phyloP scores from a whole-genome alignment of 257 asterid genomes.

The Ballota nigra region DNA sequence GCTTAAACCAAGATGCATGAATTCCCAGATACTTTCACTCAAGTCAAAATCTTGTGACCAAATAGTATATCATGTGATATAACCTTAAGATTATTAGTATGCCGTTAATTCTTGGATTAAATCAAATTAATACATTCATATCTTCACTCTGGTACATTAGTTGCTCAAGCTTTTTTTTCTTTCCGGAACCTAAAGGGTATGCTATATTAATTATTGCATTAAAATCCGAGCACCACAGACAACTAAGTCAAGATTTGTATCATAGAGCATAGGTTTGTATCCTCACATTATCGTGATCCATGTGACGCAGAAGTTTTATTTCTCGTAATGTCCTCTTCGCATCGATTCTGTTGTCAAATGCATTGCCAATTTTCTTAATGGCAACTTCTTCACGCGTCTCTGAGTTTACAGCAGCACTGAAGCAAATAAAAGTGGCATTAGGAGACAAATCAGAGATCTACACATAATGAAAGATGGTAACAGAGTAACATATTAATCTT shows the following conservation, averaged over 20 bases:
- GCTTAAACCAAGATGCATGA: too few species aligned
- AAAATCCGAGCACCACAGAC: neutral
- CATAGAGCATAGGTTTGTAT: neutral
- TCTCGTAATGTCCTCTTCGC: slow-evolving; percentile 94
- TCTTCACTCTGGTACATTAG: neutral
- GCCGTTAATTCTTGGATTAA: neutral
- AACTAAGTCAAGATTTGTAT: neutral
- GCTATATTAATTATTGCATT: too few species aligned
- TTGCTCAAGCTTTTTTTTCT: too few species aligned
- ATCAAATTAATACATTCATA: too few species aligned
- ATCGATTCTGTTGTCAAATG: slow-evolving; percentile 91
- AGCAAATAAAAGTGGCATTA: slow-evolving; percentile 32
- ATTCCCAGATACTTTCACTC: too few species aligned
- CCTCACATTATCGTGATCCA: slow-evolving; percentile 88
- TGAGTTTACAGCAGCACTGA: slow-evolving; percentile 88
- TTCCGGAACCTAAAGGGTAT: too few species aligned
- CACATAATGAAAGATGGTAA: neutral
- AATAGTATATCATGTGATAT: too few species aligned
- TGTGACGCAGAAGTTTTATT: slow-evolving; percentile 92
- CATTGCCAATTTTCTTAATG: slow-evolving; percentile 97
- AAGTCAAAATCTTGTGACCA: too few species aligned
- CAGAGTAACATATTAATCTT: neutral
- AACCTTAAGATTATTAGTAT: neutral
- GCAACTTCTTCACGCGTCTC: slow-evolving; percentile 97
- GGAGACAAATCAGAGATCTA: neutral